Percentiles rank a stretch among this genome's conserved stretches.
These are phyloP conservation scores for Amphichorda felina DNA, from an alignment of 2,329 filamentous ascomycete genomes.

Conservation along the genomic window DNA sequence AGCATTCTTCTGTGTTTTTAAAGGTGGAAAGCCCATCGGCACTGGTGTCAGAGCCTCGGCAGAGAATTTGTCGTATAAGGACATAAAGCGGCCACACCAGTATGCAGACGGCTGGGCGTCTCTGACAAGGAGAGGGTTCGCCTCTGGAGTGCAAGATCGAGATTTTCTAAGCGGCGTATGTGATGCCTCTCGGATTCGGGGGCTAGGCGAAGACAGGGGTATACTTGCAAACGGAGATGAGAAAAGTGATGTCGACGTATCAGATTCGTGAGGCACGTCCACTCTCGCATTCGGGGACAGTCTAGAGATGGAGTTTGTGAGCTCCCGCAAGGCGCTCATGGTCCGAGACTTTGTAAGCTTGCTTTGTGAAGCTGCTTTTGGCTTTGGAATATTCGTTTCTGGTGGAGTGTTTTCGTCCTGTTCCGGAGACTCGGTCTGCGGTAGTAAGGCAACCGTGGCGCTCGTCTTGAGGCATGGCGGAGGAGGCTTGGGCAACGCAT, in stretches of 20 bases:
- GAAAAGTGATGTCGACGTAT: neutral
- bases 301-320: conserved; percentile 32
- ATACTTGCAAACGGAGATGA: conserved; percentile 9
- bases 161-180: conserved; percentile 5
- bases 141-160: conserved; percentile 5
- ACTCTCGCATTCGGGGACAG: conserved; percentile 10
- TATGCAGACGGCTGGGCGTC: conserved; percentile 36
- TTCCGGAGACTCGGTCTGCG: conserved; percentile 3
- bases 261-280: conserved; percentile 6
- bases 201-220: too few species aligned
- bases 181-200: too few species aligned
- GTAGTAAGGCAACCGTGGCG: conserved; percentile 6
- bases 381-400: conserved; percentile 1
- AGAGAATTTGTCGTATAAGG: conserved; percentile 36
- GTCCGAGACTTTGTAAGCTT: conserved; percentile 32
- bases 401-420: conserved; percentile 17
- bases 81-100: conserved; percentile 50
- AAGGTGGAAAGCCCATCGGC: neutral
- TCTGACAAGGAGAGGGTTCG: conserved; percentile 19
- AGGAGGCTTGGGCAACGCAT: neutral
- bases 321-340: conserved; percentile 28
- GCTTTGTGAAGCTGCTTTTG: conserved; percentile 3
- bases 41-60: conserved; percentile 8
- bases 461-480: conserved; percentile 2
- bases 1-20: too few species aligned